These are phyloP conservation scores for Melocanna baccifera DNA, from an alignment of 176 grass and related monocot species.

Conservation along the genomic window DNA sequence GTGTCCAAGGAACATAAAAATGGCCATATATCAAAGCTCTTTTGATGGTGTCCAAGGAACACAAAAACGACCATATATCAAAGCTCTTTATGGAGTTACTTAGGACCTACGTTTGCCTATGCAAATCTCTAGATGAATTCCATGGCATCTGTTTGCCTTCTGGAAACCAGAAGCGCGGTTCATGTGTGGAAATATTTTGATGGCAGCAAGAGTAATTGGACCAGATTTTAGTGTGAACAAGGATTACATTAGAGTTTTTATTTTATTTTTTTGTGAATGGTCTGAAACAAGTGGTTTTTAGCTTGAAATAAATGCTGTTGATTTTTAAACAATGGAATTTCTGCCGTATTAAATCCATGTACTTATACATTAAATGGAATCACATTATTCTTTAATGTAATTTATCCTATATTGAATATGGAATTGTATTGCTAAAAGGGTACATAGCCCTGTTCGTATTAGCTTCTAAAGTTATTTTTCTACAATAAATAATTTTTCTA, in stretches of 20 bases:
- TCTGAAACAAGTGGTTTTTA: not conserved
- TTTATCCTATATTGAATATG: not conserved
- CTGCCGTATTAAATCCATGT: not conserved
- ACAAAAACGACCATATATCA: slow-evolving; percentile 9
- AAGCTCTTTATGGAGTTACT: not conserved
- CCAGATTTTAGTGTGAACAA: not conserved
- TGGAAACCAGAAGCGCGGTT: not conserved
- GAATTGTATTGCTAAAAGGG: not conserved
- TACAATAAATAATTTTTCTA: no score
- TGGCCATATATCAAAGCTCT: not conserved
- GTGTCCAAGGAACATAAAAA: slow-evolving; percentile 17
- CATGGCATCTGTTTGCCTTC: slow-evolving; percentile 3
- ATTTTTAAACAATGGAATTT: not conserved
- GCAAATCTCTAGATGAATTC: not conserved
- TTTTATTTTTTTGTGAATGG: not conserved
- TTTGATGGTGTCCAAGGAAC: not conserved
- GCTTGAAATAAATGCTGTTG: not conserved
- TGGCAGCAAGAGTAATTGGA: not conserved
- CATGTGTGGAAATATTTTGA: not conserved
- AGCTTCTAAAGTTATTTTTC: no score
- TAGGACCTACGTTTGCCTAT: not conserved
- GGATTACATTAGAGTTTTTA: not conserved
- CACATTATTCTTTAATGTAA: not conserved
- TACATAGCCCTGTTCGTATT: no score
- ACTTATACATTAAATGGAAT: not conserved